A percentile compares a stretch with the other conserved stretches of the same genome.
Conservation (phyloP, 1,284 basidiomycete genomes). For the Phylloboletellus chloephorus region DNA sequence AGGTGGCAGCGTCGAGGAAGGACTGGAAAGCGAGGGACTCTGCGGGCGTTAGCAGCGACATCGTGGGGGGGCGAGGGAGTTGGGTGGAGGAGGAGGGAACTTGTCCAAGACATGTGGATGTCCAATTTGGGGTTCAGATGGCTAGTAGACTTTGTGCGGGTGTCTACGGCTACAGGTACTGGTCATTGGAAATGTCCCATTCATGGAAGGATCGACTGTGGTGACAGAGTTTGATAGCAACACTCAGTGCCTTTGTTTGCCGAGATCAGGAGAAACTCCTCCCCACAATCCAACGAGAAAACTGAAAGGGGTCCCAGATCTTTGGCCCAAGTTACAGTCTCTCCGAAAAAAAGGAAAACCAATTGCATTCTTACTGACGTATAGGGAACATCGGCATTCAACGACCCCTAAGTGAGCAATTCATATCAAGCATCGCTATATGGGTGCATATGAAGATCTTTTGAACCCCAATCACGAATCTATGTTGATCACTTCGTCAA, state of each 20-base stretch:
- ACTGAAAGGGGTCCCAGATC: too few relatives aligned
- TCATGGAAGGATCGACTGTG: conserved; percentile 17
- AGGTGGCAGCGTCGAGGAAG: conserved; percentile 45
- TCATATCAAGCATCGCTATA: conserved; percentile 21
- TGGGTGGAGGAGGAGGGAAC: not conserved
- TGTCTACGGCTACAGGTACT: too few relatives aligned
- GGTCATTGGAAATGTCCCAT: conserved; percentile 22
- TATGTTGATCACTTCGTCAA: conserved; percentile 24
- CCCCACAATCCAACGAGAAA: too few relatives aligned
- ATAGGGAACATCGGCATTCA: conserved; percentile 9
- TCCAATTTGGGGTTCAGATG: conserved; percentile 27
- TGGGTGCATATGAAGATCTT: conserved; percentile 18
- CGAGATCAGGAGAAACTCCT: too few relatives aligned
- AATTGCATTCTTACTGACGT: conserved; percentile 26
- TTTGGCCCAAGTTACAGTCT: too few relatives aligned
- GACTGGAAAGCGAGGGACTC: conserved; percentile 48
- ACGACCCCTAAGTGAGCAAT: conserved; percentile 10
- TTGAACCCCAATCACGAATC: conserved; percentile 22
- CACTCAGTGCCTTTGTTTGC: too few relatives aligned
- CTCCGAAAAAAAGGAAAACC: too few relatives aligned
- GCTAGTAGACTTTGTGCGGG: too few relatives aligned
- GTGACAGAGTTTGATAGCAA: conserved; percentile 6
- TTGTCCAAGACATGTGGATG: conserved; percentile 17
- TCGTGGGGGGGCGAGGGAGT: too few relatives aligned
- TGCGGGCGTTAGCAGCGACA: conserved; percentile 45